Evolutionary conservation across 768 basidiomycete genomes (phyloP).

Genomic region (Auricularia auricula-judae): DNA sequence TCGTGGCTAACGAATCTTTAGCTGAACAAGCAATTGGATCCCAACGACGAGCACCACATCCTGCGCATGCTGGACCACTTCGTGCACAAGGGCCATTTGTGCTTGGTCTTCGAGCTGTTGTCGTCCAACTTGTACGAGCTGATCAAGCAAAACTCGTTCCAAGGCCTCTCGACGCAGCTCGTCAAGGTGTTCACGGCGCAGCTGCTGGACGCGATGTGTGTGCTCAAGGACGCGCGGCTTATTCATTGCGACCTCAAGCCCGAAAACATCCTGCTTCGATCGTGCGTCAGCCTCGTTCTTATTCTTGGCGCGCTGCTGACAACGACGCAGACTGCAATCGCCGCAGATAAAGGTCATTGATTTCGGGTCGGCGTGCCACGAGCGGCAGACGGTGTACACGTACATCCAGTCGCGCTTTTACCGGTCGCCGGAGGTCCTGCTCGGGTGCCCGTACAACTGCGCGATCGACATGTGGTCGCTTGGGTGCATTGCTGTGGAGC

Average conservation of each 20-base stretch:
- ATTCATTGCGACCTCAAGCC: constrained; percentile 99
- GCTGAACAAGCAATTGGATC: constrained; percentile 88
- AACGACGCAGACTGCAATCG: constrained; percentile 64
- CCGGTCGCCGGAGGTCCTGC: constrained; percentile 91
- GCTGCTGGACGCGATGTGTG: constrained; percentile 80
- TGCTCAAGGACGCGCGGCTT: constrained; percentile 88
- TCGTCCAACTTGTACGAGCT: constrained; percentile 97
- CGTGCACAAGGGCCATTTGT: constrained; percentile 92
- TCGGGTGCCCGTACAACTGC: constrained; percentile 89
- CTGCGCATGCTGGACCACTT: constrained; percentile 91
- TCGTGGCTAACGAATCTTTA: constrained; percentile 20
- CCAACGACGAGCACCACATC: constrained; percentile 92
- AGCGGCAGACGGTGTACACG: constrained; percentile 98
- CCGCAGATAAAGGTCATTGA: constrained; percentile 99
- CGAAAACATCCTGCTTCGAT: constrained; percentile 95
- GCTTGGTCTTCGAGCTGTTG: constrained; percentile 94
- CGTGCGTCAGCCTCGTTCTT: not conserved
- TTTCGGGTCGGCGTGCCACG: constrained; percentile 97
- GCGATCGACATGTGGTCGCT: constrained; percentile 99
- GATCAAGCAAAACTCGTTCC: constrained; percentile 99
- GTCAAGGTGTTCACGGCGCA: constrained; percentile 99
- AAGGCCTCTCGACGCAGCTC: constrained; percentile 90
- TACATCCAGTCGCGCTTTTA: constrained; percentile 99
- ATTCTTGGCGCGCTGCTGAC: constrained; percentile 4
- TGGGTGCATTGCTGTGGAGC: constrained; percentile 96